These are phyloP conservation scores for Micromonas commoda DNA, from an alignment of 139 green algal species.

Conservation along the genomic window DNA sequence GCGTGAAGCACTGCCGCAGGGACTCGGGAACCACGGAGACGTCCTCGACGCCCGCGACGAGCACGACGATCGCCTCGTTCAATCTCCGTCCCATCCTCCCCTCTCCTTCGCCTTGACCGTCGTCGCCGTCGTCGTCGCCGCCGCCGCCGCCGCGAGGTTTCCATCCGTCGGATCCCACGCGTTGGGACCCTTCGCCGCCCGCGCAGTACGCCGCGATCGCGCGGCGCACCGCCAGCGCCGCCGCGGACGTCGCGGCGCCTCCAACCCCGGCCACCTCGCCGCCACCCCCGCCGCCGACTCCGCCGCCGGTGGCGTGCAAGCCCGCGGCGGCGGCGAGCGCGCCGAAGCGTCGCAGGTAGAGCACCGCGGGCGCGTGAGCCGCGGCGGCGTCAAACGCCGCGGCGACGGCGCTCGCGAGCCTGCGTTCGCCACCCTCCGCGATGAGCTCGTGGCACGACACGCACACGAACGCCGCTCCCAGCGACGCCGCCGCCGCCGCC, in stretches of 20 bases:
- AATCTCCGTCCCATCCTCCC: not conserved
- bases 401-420: not conserved
- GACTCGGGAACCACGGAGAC: not conserved
- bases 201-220: not conserved
- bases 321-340: not conserved
- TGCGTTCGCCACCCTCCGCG: not conserved
- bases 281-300: no score
- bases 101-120: not conserved
- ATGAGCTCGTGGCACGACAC: not conserved
- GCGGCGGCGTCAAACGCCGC: not conserved
- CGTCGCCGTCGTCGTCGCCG: not conserved
- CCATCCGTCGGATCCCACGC: no score
- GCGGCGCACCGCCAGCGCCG: not conserved
- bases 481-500: no score
- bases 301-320: no score
- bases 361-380: not conserved
- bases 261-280: no score
- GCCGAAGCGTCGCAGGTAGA: not conserved
- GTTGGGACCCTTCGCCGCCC: no score
- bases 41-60: not conserved
- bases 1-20: not conserved
- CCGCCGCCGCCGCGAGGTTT: no score
- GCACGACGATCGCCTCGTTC: not conserved
- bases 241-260: not conserved
- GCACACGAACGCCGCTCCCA: not conserved